Evolutionary conservation across 371 early-diverging fungal genomes (phyloP), one percentile per base, ranked within the genome.

Genomic region (Chytridium lagenaria): DNA sequence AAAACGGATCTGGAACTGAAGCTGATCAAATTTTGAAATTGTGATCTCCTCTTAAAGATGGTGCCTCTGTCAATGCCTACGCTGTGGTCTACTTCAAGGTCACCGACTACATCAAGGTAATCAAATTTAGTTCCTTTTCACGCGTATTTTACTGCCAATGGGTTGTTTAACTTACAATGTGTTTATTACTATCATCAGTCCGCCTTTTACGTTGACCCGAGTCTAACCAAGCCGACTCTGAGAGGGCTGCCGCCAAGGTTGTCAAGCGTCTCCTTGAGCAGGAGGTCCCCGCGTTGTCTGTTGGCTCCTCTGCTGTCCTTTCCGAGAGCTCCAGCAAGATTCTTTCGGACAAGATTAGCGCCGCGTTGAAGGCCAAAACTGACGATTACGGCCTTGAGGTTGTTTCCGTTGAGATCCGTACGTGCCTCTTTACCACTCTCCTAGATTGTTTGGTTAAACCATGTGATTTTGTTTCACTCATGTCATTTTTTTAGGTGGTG

Each of bases 31-130:
- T n/a, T n/a, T n/a, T n/a, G 26, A 30, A 10, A 22, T 23, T 10
- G 15, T 12, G 59, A 44, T 69, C 50, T 37, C n/a, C 26, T 16
- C 28, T 10, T 26, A 26, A 10, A 82, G 85, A 83, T 51, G 83
- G 83, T n/a, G 73, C 69, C 49, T 67, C 75, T 36, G 83, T 85
- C 38, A 80, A 85, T 68, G 85, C 77, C 28, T 85, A 85, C 76
- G 83, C 82, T 22, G 83, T 83, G 57, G 73, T 74, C 26, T 78
- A 81, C 77, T 63, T 78, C 65, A 73, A 81, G 73, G 79, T 85
- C 64, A 81, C 81, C 38, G 80, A 85, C 77, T 55, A 74, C 68
- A 75, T 63, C 36, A 68, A 77, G 69, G 84, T 84, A 73, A 59
- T 64, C 75, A 31, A 39, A 1, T 34, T 50, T 28, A 19, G 44